Evolutionary conservation across 176 grass and related monocot species (phyloP).

Genomic region (Oryza nivara): DNA sequence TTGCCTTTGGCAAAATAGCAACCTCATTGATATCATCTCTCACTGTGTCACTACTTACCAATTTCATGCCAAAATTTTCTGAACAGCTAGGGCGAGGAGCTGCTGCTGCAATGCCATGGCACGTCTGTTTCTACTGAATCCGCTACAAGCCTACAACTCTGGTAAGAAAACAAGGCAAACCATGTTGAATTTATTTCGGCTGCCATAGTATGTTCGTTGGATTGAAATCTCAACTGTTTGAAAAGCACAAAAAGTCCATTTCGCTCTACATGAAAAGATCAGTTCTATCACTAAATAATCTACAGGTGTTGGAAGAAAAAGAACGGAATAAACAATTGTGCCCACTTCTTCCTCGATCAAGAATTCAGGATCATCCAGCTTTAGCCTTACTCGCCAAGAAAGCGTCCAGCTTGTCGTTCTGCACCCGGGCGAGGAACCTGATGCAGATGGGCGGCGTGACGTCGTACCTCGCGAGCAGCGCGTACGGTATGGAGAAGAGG

Average conservation of each 20-base stretch:
- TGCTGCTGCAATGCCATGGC: not conserved
- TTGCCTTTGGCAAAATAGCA: not conserved
- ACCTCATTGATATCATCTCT: not conserved
- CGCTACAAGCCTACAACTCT: no score
- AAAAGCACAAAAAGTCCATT: not conserved
- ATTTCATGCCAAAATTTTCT: not conserved
- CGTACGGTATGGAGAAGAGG: constrained; percentile 65
- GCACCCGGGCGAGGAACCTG: constrained; percentile 52
- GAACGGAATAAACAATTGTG: not conserved
- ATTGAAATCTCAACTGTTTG: not conserved
- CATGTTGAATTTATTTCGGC: not conserved
- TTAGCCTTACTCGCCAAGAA: constrained; percentile 28
- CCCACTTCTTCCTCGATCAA: not conserved
- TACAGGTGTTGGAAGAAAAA: not conserved
- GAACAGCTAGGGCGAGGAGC: not conserved
- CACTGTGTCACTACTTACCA: not conserved
- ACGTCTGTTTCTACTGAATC: not conserved
- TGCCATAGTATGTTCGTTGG: not conserved
- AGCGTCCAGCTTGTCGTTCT: constrained; percentile 54
- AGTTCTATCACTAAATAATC: constrained; percentile 36
- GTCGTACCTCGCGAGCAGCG: constrained; percentile 58
- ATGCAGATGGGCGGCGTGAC: constrained; percentile 71
- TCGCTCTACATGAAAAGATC: not conserved
- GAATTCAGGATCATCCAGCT: not conserved
- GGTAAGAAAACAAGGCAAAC: not conserved